Conservation (phyloP, 495 filamentous ascomycete genomes). For the Penicillium verhagenii region DNA sequence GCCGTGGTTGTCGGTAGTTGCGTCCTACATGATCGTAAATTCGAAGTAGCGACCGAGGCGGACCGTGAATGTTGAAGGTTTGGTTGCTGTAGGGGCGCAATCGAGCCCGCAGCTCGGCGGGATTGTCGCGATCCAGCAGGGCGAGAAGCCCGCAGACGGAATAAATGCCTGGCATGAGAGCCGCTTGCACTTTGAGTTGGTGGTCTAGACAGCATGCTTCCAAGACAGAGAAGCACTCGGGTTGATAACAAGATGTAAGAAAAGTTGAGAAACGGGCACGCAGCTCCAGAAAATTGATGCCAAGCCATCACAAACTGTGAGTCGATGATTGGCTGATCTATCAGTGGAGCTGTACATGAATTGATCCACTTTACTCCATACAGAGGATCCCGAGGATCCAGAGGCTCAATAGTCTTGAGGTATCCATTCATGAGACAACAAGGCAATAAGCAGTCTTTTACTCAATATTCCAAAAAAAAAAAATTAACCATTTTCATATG, state of each 20-base stretch:
- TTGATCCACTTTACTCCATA: not conserved
- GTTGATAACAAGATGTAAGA: conserved; percentile 13
- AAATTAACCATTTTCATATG: no score
- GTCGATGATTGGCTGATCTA: conserved; percentile 30
- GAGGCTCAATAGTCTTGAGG: no score
- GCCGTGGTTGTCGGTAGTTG: not conserved
- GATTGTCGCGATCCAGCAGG: conserved; percentile 28
- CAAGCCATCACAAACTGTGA: conserved; percentile 34
- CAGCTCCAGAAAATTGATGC: conserved; percentile 34
- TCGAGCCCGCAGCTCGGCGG: conserved; percentile 26
- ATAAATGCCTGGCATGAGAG: conserved; percentile 26
- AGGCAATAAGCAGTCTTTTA: no score
- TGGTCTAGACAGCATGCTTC: conserved; percentile 38
- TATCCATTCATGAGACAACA: not conserved
- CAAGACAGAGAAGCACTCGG: conserved; percentile 7
- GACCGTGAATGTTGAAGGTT: conserved; percentile 12
- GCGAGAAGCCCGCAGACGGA: conserved; percentile 21
- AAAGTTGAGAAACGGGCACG: conserved; percentile 16
- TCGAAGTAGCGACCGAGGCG: conserved; percentile 1
- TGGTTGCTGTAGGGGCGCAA: conserved; percentile 17
- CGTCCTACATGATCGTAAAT: not conserved
- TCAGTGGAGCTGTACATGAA: not conserved
- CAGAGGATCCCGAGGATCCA: not conserved
- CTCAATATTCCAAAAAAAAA: no score
- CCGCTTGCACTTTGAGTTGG: conserved; percentile 30